Base-by-base conservation (phyloP, 768 basidiomycete species). In the Pilatotrama ljubarskyi region DNA sequence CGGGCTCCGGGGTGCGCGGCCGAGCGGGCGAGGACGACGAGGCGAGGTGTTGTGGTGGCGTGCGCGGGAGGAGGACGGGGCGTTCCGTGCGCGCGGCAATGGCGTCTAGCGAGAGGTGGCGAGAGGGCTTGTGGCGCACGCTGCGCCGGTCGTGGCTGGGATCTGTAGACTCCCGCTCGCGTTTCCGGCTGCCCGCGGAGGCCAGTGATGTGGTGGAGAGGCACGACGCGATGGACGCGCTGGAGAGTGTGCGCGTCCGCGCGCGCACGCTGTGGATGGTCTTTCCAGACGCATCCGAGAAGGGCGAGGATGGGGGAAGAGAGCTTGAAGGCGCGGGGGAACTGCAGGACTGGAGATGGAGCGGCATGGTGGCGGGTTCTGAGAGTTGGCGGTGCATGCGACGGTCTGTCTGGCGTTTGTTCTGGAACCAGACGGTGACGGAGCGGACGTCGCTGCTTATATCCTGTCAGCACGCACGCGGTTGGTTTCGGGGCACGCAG, bases 351-450 rank as follows among this genome's bases (percentile, higher is more conserved):
- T 53, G 55, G 9, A 47, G 22, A 35, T 36, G 36, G 25, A 56
- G 37, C 0, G 55, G 38, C 5, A 48, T 15, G 26, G 26, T 6
- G 17, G 26, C 46, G 50, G 58, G 58, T 42, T 58, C 57, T 44
- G 54, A 61, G 36, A 58, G 55, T 50, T 57, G 60, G 13, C 52
- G 54, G 37, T 54, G 73, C 5, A 65, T 52, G 57, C 71, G 68
- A 2, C 74, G 71, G 55, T 73, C 73, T 17, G 69, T 71, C 55
- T 75, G 74, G 11, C 74, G 72, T 62, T 74, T 75, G 63, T 75
- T 75, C 55, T 74, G 71, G 58, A 75, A 75, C 74, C 74, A 75
- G 29, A 75, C 70, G 3, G 72, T 75, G 5, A 75, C 73, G 13
- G 70, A 70, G 32, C 72, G 70, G 5, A 60, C 54, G 40, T 67